Evolutionary conservation across 1,284 basidiomycete genomes (phyloP), one percentile per base, ranked within the genome.

Genomic region (Veloporphyrellus conicus): DNA sequence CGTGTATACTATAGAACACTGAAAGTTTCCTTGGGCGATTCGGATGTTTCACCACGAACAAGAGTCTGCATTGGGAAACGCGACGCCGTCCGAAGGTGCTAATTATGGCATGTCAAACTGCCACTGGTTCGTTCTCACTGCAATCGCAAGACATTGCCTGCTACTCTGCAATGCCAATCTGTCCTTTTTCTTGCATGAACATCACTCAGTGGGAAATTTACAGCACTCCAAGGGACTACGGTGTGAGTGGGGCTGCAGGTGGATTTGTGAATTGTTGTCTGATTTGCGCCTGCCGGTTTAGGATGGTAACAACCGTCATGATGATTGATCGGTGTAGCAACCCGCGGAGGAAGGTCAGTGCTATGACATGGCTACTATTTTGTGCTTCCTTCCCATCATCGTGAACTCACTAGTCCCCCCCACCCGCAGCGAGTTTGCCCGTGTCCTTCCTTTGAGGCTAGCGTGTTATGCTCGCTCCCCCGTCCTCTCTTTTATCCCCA

Each of bases 301-400:
- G 45, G 61, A 41, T 60, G 40, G 59, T 52, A 41, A 63, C 57
- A 14, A 45, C 60, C 48, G 55, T n/a, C n/a, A n/a, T n/a, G n/a
- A n/a, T n/a, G 43, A 33, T 18, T 18, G 32, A 53, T 36, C 35
- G 31, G 22, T 46, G 47, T 58, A 49, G 58, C 57, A 62, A 62
- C 34, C 34, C 54, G n/a, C n/a, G n/a, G 59, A 37, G n/a, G 6
- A n/a, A 4, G 35, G 4, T 31, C 27, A 20, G 29, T 8, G 23
- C 20, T 28, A 44, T 55, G 39, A 44, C 31, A 43, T 40, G 41
- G 31, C 31, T 39, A 20, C 46, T 31, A 41, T 29, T 39, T 51
- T 28, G 41, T 63, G 48, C 9, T 20, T 20, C 25, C 47, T 52
- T 63, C 58, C 54, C 62, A 65, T 59, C 62, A 44, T 45, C 51